These are phyloP conservation scores for Cladorrhinum sp. DNA, from an alignment of 2,329 filamentous ascomycete species.

Conservation along the genomic window DNA sequence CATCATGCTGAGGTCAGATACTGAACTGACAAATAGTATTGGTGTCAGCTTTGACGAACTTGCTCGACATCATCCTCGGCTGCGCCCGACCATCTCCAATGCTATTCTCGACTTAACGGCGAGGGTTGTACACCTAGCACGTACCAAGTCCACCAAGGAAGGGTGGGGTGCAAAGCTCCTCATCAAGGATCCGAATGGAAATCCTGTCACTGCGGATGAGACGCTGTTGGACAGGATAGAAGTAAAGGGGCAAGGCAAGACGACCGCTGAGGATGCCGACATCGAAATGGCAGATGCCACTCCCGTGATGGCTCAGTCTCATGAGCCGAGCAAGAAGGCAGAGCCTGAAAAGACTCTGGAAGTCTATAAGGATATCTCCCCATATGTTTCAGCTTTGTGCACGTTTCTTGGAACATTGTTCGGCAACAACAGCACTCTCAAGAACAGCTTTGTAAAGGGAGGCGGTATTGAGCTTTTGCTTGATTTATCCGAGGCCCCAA, in stretches of 20 bases:
- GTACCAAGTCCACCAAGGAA: slow-evolving; percentile 62
- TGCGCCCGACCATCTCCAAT: slow-evolving; percentile 77
- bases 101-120: slow-evolving; percentile 88
- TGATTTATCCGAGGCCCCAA: slow-evolving; percentile 78
- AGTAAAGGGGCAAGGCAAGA: slow-evolving; percentile 41
- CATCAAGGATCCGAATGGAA: slow-evolving; percentile 56
- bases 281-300: slow-evolving; percentile 63
- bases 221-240: slow-evolving; percentile 31
- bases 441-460: slow-evolving; percentile 68
- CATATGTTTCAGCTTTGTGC: slow-evolving; percentile 72
- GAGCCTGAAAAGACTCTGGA: slow-evolving; percentile 16
- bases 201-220: slow-evolving; percentile 55
- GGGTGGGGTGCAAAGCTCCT: slow-evolving; percentile 80
- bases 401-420: slow-evolving; percentile 76
- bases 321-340: background rate
- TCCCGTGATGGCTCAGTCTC: background rate
- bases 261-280: slow-evolving; percentile 44
- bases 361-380: slow-evolving; percentile 46
- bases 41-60: slow-evolving; percentile 91
- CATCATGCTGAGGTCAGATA: slow-evolving; percentile 68
- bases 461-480: slow-evolving; percentile 82
- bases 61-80: slow-evolving; percentile 82
- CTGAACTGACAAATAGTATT: slow-evolving; percentile 65
- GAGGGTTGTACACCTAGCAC: slow-evolving; percentile 72
- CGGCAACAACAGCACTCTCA: slow-evolving; percentile 64